Conservation (phyloP, 768 basidiomycete genomes). For the Lyophyllum semitale region DNA sequence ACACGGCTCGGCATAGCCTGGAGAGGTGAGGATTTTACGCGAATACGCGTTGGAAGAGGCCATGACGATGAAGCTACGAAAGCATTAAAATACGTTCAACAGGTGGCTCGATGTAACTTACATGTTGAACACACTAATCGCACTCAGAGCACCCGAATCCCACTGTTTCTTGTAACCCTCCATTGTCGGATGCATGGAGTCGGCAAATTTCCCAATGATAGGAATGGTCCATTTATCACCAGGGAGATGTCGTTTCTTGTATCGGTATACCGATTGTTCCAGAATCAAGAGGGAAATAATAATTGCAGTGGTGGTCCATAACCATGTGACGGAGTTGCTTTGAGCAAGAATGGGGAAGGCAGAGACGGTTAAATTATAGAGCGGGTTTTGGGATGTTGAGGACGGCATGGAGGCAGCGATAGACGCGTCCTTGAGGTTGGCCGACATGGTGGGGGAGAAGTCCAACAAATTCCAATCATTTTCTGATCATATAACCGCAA, state of each 20-base stretch:
- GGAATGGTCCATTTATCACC: constrained; percentile 94
- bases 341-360: constrained; percentile 42
- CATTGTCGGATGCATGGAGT: constrained; percentile 89
- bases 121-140: constrained; percentile 98
- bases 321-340: constrained; percentile 47
- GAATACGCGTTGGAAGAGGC: constrained; percentile 91
- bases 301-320: constrained; percentile 71
- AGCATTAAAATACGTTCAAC: background rate
- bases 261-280: constrained; percentile 89
- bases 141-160: constrained; percentile 86
- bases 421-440: constrained; percentile 37
- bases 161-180: constrained; percentile 92
- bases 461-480: constrained; percentile 2
- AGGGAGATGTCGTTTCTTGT: constrained; percentile 87
- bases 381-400: constrained; percentile 38
- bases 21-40: constrained; percentile 96
- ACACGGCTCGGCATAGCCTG: constrained; percentile 89
- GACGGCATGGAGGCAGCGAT: constrained; percentile 43
- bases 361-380: constrained; percentile 49
- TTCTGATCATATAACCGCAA: constrained; percentile 9
- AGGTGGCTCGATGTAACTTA: constrained; percentile 34
- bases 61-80: constrained; percentile 93
- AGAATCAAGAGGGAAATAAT: constrained; percentile 75
- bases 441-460: constrained; percentile 35
- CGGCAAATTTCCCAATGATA: constrained; percentile 93